Percentiles rank a stretch among this genome's conserved stretches.
These are phyloP conservation scores for Amanita molliuscula DNA, from an alignment of 768 basidiomycete genomes.

Conservation along the genomic window DNA sequence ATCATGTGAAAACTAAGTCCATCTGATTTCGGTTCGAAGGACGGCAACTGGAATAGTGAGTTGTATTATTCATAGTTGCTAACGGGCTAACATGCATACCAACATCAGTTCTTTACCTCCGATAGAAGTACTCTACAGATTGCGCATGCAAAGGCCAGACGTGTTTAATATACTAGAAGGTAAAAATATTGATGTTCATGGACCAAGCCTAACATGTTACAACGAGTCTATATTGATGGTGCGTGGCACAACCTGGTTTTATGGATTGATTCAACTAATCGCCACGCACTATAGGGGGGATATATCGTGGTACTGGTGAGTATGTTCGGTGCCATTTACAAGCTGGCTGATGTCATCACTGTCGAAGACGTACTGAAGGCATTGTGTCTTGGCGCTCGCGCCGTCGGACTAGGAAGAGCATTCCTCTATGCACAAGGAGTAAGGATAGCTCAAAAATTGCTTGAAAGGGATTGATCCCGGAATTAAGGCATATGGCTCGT, in stretches of 20 bases:
- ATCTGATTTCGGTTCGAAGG: conserved; percentile 25
- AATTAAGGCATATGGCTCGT: conserved; percentile 61
- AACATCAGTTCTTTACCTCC: conserved; percentile 58
- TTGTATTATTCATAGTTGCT: background rate
- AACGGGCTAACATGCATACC: background rate
- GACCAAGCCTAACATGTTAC: conserved; percentile 5
- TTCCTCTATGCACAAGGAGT: conserved; percentile 85
- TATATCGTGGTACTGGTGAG: conserved; percentile 68
- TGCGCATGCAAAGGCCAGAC: conserved; percentile 66
- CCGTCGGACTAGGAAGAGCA: conserved; percentile 77
- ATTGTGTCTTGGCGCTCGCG: conserved; percentile 78
- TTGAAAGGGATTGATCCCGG: background rate
- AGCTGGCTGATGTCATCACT: too few relatives aligned
- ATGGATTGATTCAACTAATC: background rate
- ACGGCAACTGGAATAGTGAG: conserved; percentile 75
- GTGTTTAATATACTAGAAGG: conserved; percentile 67
- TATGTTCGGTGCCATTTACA: background rate
- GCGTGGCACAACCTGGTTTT: conserved; percentile 8
- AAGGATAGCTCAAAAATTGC: conserved; percentile 13
- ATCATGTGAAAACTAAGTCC: background rate
- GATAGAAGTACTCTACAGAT: conserved; percentile 64
- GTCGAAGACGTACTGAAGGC: conserved; percentile 75
- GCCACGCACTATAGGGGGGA: conserved; percentile 30
- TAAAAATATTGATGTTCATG: conserved; percentile 12
- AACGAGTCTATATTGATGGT: conserved; percentile 79